phyloP scores from a whole-genome alignment of 257 asterid genomes.

The Plantago elongata region DNA sequence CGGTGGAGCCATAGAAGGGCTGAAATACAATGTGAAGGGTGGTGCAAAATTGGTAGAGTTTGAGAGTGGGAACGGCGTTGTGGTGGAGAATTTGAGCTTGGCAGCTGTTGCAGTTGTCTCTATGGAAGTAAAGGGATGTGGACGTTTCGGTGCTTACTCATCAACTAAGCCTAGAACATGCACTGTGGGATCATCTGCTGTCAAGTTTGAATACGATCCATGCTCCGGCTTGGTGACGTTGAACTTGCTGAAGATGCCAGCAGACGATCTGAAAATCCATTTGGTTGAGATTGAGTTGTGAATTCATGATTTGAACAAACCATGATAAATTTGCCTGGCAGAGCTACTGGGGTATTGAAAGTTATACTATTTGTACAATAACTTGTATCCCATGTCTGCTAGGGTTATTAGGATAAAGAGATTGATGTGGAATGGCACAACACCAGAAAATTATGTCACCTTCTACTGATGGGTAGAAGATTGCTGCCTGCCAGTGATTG shows the following conservation, averaged over 20 bases:
- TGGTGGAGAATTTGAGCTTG: conserved; percentile 27
- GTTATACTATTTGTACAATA: conserved; percentile 5
- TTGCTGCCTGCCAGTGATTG: not conserved
- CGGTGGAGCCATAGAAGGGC: conserved; percentile 75
- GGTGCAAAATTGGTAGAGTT: conserved; percentile 31
- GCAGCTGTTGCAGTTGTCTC: conserved; percentile 22
- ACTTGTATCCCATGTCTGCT: conserved; percentile 12
- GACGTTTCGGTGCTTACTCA: conserved; percentile 50
- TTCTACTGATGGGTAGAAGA: conserved; percentile 1
- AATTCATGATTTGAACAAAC: conserved; percentile 16
- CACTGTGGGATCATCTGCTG: conserved; percentile 25
- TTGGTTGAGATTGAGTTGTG: conserved; percentile 38
- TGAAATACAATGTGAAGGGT: conserved; percentile 37
- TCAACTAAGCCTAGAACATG: conserved; percentile 43
- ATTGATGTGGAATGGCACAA: too few species aligned
- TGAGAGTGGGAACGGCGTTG: conserved; percentile 13
- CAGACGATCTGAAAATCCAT: conserved; percentile 36
- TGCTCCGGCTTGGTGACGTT: conserved; percentile 37
- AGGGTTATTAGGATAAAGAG: not conserved
- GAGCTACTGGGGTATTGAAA: conserved; percentile 12
- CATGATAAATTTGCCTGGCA: not conserved
- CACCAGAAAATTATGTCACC: not conserved
- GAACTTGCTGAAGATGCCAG: conserved; percentile 39
- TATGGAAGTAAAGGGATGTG: conserved; percentile 42
- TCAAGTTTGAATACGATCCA: conserved; percentile 31